Percentiles rank a stretch among this genome's conserved stretches.
phyloP scores from a whole-genome alignment of 2,329 filamentous ascomycete genomes.

The Botrytis tulipae region DNA sequence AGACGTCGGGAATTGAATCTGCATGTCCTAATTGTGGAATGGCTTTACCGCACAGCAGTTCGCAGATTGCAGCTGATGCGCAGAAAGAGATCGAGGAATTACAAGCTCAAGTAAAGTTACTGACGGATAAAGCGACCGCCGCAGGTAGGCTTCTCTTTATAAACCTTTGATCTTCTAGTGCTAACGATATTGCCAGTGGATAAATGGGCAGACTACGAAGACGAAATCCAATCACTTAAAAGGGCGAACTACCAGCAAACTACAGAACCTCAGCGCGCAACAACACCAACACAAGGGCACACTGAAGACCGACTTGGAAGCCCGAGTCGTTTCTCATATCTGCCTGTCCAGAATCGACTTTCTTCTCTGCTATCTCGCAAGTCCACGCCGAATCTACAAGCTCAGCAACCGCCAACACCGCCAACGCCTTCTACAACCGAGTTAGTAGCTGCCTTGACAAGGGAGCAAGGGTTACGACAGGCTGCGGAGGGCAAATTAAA shows the following conservation, averaged over 20 bases:
- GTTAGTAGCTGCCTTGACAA: conserved; percentile 61
- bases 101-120: conserved; percentile 65
- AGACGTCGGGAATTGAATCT: conserved; percentile 21
- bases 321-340: conserved; percentile 33
- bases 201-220: conserved; percentile 76
- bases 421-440: conserved; percentile 41
- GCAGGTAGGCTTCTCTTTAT: conserved; percentile 45
- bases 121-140: conserved; percentile 69
- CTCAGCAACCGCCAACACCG: conserved; percentile 24
- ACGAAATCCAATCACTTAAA: conserved; percentile 65
- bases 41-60: conserved; percentile 29
- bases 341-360: conserved; percentile 37
- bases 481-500: conserved; percentile 67
- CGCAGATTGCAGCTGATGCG: conserved; percentile 41
- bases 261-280: background rate
- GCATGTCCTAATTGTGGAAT: conserved; percentile 39
- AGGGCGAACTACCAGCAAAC: conserved; percentile 36
- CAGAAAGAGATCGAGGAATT: conserved; percentile 65
- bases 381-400: conserved; percentile 44
- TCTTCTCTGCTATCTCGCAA: conserved; percentile 52
- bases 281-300: conserved; percentile 26
- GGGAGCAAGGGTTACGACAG: conserved; percentile 64
- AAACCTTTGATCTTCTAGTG: background rate
- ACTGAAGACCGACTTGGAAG: conserved; percentile 38
- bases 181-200: conserved; percentile 45